Percentiles rank a stretch among this genome's conserved stretches.
phyloP scores from a whole-genome alignment of 1,284 basidiomycete species.

The Microbotryum lychnidis-dioicae region DNA sequence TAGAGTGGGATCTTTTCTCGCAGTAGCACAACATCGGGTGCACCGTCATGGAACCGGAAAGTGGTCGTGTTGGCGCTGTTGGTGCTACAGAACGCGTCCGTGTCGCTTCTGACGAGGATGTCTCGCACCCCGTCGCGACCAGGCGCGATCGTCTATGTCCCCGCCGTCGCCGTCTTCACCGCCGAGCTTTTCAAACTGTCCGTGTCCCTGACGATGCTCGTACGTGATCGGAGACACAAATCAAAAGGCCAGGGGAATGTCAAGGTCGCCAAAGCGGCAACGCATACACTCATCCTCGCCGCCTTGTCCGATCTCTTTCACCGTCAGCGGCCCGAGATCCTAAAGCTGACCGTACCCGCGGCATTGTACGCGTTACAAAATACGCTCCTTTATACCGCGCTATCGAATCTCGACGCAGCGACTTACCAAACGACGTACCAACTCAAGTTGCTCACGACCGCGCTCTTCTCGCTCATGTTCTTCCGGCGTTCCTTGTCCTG shows the following conservation, averaged over 20 bases:
- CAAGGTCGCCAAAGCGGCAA: not conserved
- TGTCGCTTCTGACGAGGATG: slow-evolving; percentile 31
- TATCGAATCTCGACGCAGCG: slow-evolving; percentile 29
- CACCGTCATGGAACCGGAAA: not conserved
- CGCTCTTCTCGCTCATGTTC: slow-evolving; percentile 33
- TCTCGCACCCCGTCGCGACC: slow-evolving; percentile 16
- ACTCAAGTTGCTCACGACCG: slow-evolving; percentile 36
- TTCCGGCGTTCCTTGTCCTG: slow-evolving; percentile 25
- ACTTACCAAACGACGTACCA: slow-evolving; percentile 35
- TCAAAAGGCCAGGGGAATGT: not conserved
- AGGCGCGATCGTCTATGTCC: slow-evolving; percentile 21
- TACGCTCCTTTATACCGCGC: slow-evolving; percentile 32
- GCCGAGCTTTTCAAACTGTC: slow-evolving; percentile 30
- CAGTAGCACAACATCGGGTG: too few species aligned
- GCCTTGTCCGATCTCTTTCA: slow-evolving; percentile 12
- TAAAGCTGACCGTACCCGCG: slow-evolving; percentile 30
- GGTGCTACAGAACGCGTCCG: slow-evolving; percentile 32
- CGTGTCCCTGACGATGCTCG: slow-evolving; percentile 23
- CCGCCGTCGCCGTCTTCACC: slow-evolving; percentile 31
- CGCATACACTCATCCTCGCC: too few species aligned
- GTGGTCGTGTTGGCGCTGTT: slow-evolving; percentile 23
- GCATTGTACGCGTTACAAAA: slow-evolving; percentile 33
- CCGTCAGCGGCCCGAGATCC: slow-evolving; percentile 17
- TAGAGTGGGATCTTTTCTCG: too few species aligned
- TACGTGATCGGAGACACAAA: slow-evolving; percentile 1